A percentile compares a stretch with the other conserved stretches of the same genome.
phyloP scores from a whole-genome alignment of 2,329 filamentous ascomycete genomes.

The Helotiales sp. region DNA sequence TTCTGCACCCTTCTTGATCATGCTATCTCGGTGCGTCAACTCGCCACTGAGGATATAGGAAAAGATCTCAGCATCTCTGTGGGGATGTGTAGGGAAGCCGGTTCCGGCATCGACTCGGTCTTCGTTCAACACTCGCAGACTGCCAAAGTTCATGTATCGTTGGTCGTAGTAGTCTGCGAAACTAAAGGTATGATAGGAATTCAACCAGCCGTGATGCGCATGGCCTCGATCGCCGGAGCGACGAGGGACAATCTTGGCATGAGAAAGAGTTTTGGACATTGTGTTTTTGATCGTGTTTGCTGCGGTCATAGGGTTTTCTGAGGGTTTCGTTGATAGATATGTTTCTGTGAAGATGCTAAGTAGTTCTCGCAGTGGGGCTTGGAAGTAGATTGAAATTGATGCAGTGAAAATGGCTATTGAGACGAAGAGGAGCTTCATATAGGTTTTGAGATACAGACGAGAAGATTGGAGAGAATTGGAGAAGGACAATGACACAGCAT shows the following conservation, averaged over 20 bases:
- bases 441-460: slow-evolving; percentile 19
- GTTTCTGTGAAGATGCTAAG: slow-evolving; percentile 23
- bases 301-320: slow-evolving; percentile 25
- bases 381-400: slow-evolving; percentile 33
- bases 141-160: slow-evolving; percentile 67
- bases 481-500: slow-evolving; percentile 23
- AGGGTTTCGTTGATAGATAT: slow-evolving; percentile 5
- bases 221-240: slow-evolving; percentile 72
- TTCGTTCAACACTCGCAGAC: slow-evolving; percentile 84
- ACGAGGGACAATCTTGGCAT: slow-evolving; percentile 74
- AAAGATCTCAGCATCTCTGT: slow-evolving; percentile 89
- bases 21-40: slow-evolving; percentile 83
- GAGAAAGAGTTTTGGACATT: slow-evolving; percentile 63
- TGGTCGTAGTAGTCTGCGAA: slow-evolving; percentile 68
- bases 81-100: slow-evolving; percentile 83
- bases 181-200: slow-evolving; percentile 83
- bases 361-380: slow-evolving; percentile 27
- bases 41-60: slow-evolving; percentile 83
- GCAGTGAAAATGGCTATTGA: slow-evolving; percentile 34
- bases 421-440: slow-evolving; percentile 37
- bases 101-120: slow-evolving; percentile 73
- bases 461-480: slow-evolving; percentile 29
- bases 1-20: slow-evolving; percentile 70
- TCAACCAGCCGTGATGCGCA: slow-evolving; percentile 82
- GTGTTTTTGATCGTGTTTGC: slow-evolving; percentile 38